These are phyloP conservation scores for Rhizopus arrhizus DNA, from an alignment of 371 early-diverging fungal species.

Conservation along the genomic window DNA sequence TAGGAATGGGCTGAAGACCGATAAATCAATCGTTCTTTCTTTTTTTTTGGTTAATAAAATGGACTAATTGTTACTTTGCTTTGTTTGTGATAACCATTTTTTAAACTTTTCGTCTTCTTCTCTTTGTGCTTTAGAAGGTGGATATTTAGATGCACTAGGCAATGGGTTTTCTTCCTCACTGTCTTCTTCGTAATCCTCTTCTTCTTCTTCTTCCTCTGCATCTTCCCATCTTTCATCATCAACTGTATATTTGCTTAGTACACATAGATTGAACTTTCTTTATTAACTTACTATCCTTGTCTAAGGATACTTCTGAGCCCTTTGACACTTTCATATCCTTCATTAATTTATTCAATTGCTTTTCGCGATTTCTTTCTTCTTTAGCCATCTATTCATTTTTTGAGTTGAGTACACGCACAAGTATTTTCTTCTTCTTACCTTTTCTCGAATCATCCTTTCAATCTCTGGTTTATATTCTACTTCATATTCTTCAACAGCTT, in stretches of 20 bases:
- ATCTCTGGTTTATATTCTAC: slow-evolving; percentile 81
- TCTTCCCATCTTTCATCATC: slow-evolving; percentile 38
- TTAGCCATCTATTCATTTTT: slow-evolving; percentile 32
- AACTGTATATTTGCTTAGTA: slow-evolving; percentile 1
- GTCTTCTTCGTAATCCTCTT: slow-evolving; percentile 43
- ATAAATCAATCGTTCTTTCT: slow-evolving; percentile 37
- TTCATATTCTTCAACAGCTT: slow-evolving; percentile 85
- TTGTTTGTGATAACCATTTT: slow-evolving; percentile 36
- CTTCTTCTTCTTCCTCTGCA: slow-evolving; percentile 36
- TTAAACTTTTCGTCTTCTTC: slow-evolving; percentile 43
- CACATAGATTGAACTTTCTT: neutral
- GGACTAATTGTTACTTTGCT: slow-evolving; percentile 8
- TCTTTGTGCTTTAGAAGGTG: slow-evolving; percentile 40
- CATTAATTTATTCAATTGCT: slow-evolving; percentile 64
- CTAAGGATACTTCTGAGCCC: slow-evolving; percentile 47
- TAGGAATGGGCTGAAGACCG: slow-evolving; percentile 83
- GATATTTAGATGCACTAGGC: slow-evolving; percentile 45
- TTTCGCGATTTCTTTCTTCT: slow-evolving; percentile 50
- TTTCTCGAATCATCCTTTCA: slow-evolving; percentile 67
- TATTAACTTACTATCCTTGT: slow-evolving; percentile 24
- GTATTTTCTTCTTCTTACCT: slow-evolving; percentile 27
- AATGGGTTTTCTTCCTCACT: slow-evolving; percentile 44
- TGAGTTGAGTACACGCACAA: neutral
- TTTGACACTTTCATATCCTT: slow-evolving; percentile 60
- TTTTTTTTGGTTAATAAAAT: too few species aligned